Evolutionary conservation across 1,284 basidiomycete genomes (phyloP).

Genomic region (Mrakiaceae sp.): DNA sequence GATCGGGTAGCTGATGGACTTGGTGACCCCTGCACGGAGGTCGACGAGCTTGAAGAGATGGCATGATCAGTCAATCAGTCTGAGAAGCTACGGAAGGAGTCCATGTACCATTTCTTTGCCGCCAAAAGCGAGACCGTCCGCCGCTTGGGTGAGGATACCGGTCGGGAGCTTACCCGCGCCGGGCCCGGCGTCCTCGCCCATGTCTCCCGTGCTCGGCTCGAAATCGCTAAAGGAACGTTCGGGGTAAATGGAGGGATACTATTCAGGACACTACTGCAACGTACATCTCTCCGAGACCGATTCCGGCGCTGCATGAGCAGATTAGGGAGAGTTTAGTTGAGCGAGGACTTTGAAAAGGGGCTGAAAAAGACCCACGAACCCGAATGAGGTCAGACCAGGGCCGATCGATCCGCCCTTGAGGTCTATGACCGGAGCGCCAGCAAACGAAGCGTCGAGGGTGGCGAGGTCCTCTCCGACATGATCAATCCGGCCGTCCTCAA

Average conservation of each 20-base stretch:
- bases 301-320: too few species aligned
- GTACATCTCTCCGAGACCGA: constrained; percentile 34
- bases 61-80: background rate
- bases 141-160: background rate
- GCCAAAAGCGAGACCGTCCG: constrained; percentile 5
- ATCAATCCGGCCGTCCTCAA: constrained; percentile 32
- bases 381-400: constrained; percentile 35
- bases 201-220: too few species aligned
- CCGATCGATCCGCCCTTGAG: constrained; percentile 36
- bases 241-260: too few species aligned
- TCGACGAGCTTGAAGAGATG: constrained; percentile 25
- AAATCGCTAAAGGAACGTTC: too few species aligned
- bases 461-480: constrained; percentile 18
- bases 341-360: too few species aligned
- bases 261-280: too few species aligned
- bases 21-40: constrained; percentile 46
- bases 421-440: constrained; percentile 27
- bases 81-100: background rate
- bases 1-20: constrained; percentile 26
- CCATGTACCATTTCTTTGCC: background rate
- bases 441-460: constrained; percentile 1
- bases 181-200: too few species aligned
- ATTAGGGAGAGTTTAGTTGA: too few species aligned
- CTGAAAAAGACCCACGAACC: constrained; percentile 15
- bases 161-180: background rate